These are phyloP conservation scores for Chaetomium sp. DNA, from an alignment of 2,329 filamentous ascomycete species.

Conservation along the genomic window DNA sequence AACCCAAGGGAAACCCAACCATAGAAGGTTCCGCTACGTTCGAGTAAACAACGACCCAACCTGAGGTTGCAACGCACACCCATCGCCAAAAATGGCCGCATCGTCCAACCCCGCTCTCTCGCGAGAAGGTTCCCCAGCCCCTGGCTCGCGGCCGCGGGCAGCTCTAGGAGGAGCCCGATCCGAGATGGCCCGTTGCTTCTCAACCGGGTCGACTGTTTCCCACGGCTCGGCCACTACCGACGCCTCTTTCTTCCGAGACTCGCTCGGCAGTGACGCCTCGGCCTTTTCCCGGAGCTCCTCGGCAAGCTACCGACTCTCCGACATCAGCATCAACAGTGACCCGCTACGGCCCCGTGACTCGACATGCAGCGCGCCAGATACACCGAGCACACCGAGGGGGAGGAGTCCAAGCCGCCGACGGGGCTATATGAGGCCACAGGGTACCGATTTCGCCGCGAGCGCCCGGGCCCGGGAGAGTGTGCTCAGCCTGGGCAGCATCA, in stretches of 20 bases:
- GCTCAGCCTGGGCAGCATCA: constrained; percentile 91
- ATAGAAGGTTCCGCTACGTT: too few species aligned
- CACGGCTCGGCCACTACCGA: constrained; percentile 46
- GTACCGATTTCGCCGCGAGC: constrained; percentile 83
- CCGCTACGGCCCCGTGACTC: constrained; percentile 38
- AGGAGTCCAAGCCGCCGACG: constrained; percentile 47
- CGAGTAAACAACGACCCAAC: too few species aligned
- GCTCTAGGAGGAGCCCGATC: constrained; percentile 55
- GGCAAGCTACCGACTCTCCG: constrained; percentile 46
- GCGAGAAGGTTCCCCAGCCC: constrained; percentile 57
- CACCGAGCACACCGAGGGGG: constrained; percentile 11
- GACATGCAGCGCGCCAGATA: constrained; percentile 35
- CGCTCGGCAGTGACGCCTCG: constrained; percentile 44
- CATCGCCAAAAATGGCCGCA: constrained; percentile 30
- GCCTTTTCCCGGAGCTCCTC: constrained; percentile 58
- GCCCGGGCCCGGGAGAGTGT: constrained; percentile 89
- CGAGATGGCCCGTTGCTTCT: constrained; percentile 57
- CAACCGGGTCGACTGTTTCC: constrained; percentile 54
- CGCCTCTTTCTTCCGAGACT: constrained; percentile 42
- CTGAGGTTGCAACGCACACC: background rate
- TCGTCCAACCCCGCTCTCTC: constrained; percentile 31
- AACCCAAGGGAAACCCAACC: background rate
- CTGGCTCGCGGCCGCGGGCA: constrained; percentile 54
- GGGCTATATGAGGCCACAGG: constrained; percentile 82
- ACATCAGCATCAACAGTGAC: constrained; percentile 31